Evolutionary conservation across 352 stramenopile species (phyloP).

Genomic region (Pythium monospermum): DNA sequence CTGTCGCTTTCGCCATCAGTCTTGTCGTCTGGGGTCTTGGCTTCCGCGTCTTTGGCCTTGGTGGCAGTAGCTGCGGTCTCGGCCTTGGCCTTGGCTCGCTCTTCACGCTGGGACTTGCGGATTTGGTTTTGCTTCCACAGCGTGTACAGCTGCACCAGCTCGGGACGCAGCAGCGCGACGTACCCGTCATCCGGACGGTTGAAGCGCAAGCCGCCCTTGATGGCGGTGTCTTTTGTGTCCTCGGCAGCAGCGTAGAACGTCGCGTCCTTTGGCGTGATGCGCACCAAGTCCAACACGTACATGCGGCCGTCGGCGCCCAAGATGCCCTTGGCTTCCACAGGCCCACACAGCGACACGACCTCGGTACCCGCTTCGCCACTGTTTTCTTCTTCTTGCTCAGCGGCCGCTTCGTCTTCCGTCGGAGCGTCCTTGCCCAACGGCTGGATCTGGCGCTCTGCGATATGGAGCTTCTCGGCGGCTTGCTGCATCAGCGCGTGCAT

Average conservation of each 20-base stretch:
- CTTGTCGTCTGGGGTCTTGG: background rate
- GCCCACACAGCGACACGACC: constrained; percentile 79
- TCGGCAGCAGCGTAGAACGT: constrained; percentile 77
- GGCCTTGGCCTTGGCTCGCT: constrained; percentile 33
- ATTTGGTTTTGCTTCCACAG: constrained; percentile 87
- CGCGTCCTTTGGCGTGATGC: constrained; percentile 92
- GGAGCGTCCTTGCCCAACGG: constrained; percentile 59
- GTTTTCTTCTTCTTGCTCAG: constrained; percentile 11
- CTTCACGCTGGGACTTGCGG: constrained; percentile 50
- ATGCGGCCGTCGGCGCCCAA: constrained; percentile 89
- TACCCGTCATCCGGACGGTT: constrained; percentile 84
- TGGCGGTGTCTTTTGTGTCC: constrained; percentile 23
- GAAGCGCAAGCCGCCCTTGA: constrained; percentile 54
- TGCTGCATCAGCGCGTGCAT: constrained; percentile 91
- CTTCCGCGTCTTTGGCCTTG: constrained; percentile 36
- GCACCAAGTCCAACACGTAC: constrained; percentile 95
- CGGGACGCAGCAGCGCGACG: constrained; percentile 86
- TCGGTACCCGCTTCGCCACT: constrained; percentile 51
- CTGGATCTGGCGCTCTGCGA: constrained; percentile 83
- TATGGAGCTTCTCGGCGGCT: constrained; percentile 80
- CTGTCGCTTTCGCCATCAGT: constrained; percentile 12
- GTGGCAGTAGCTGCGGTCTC: constrained; percentile 21
- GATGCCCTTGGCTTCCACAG: constrained; percentile 95
- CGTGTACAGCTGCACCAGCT: constrained; percentile 90
- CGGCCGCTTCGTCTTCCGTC: constrained; percentile 28